Percentiles rank a stretch among this genome's conserved stretches.
Evolutionary conservation across 768 basidiomycete genomes (phyloP).

Genomic region (Pulveroboletus ravenelii): DNA sequence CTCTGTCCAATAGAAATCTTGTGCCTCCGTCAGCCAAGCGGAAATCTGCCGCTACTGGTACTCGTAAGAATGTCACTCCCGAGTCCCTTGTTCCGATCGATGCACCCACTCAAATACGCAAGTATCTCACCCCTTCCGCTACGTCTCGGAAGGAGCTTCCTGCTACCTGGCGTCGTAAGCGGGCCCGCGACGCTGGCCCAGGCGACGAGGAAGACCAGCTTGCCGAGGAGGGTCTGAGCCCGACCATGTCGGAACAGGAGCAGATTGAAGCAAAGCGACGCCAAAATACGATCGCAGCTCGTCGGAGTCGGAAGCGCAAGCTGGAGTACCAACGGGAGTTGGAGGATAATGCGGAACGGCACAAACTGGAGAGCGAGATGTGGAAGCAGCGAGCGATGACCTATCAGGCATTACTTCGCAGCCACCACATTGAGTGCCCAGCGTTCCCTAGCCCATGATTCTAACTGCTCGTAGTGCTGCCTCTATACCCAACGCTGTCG

Average conservation of each 20-base stretch:
- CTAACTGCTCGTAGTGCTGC: neutral
- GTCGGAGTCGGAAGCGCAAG: constrained; percentile 74
- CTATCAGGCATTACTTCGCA: constrained; percentile 47
- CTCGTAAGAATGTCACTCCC: constrained; percentile 65
- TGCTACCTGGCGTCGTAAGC: constrained; percentile 62
- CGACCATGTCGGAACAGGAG: constrained; percentile 52
- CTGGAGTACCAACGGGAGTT: constrained; percentile 62
- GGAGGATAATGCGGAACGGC: constrained; percentile 49
- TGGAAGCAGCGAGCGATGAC: constrained; percentile 55
- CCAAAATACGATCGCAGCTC: constrained; percentile 82
- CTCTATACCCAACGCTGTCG: constrained; percentile 5
- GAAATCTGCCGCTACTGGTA: constrained; percentile 50
- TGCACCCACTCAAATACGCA: constrained; percentile 76
- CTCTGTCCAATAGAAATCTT: constrained; percentile 19
- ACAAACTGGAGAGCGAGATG: constrained; percentile 55
- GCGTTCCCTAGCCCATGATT: constrained; percentile 36
- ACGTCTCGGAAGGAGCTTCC: constrained; percentile 81
- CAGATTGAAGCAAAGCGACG: constrained; percentile 75
- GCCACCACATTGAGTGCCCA: constrained; percentile 55
- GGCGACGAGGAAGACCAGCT: constrained; percentile 46
- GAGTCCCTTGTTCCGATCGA: constrained; percentile 61
- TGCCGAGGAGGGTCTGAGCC: constrained; percentile 22
- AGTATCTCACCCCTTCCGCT: constrained; percentile 64
- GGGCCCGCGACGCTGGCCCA: constrained; percentile 44
- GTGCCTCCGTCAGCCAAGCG: constrained; percentile 22